Base-by-base conservation (phyloP, 208 protist genomes). In the Trypanosoma theileri region DNA sequence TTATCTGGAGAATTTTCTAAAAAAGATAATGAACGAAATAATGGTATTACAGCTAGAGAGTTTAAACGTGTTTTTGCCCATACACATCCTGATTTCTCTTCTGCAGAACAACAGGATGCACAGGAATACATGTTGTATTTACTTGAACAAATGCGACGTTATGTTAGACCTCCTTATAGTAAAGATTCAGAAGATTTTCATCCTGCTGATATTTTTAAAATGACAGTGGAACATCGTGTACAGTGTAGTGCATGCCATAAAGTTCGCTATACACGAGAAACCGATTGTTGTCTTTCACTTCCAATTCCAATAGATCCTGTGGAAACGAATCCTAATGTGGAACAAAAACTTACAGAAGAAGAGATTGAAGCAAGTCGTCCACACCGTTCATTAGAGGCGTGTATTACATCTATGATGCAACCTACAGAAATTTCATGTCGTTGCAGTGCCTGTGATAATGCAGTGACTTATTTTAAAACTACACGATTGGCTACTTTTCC, bases 41-140 rank as follows among this genome's bases (percentile, higher is more conserved):
- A 92, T 48, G 91, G 94, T 59, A 90, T 99, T 45, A 72, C 71
- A 19, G 96, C 96, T 24, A 79, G 86, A 19, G 95, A 92, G 59
- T 98, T 99, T 72, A 99, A 99, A 81, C 85, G 68, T 31, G 84
- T 98, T n/a, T 92, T 98, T 57, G 94, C 92, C 21, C 72, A 88
- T 24, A 77, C 77, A 26, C 97, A 99, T 76, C 73, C 91, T n/a
- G 97, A 98, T 62, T 99, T 99, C 61, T 91, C 84, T 45, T 98
- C 91, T 1, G 88, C 82, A 21, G 58, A 79, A 22, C 98, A 99
- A 82, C 98, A 99, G 76, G 98, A 99, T 73, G 96, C 97, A 0
- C 75, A 94, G 21, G 96, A 99, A 75, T 99, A 98, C 74, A 82
- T 98, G 42, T 82, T 96, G 57, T 95, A 98, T 78, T 64, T 99